Evolutionary conservation across 2,329 filamentous ascomycete genomes (phyloP), one percentile per base, ranked within the genome.

Genomic region (Sporothrix euskadiensis): DNA sequence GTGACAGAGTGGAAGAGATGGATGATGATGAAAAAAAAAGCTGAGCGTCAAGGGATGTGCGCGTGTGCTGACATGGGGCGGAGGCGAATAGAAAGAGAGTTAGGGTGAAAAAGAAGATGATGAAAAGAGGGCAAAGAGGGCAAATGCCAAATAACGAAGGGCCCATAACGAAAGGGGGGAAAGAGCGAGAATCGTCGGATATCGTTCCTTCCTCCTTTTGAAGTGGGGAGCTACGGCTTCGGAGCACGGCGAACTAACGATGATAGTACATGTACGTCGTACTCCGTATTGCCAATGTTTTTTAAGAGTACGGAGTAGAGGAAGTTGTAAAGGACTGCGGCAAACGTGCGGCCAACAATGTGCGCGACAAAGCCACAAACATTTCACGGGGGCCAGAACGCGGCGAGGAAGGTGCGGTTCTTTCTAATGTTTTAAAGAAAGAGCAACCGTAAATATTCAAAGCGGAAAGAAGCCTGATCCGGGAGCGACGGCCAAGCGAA

Each of bases 21-120:
- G 52, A 41, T 30, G 68, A 56, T 32, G 56, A 52, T 63, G 56
- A 35, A 49, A 57, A 71, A 59, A 57, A 71, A 59, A 39, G 69
- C 49, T 49, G 26, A 70, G 56, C 54, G 69, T 47, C 54, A 71
- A 71, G 54, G 22, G 56, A 61, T 22, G 35, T 44, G 39, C 39
- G 69, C 47, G 32, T 49, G 57, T 54, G 70, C 70, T 65, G 70
- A 26, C 70, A 63, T 39, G n/a, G 41, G 56, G 69, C 69, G 63
- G 57, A 73, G 59, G 52, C 44, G 22, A 71, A 12, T 41, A 22
- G 22, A 57, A 68, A 61, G 22, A 69, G 47, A 61, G 69, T n/a
- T 52, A 35, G 47, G 30, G 26, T 30, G 22, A 26, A 49, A 49
- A 47, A 66, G 63, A 52, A 19, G n/a, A 59, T 35, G 52, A 35